phyloP scores from a whole-genome alignment of 177 flowering plant species.

The Tripterygium wilfordii region DNA sequence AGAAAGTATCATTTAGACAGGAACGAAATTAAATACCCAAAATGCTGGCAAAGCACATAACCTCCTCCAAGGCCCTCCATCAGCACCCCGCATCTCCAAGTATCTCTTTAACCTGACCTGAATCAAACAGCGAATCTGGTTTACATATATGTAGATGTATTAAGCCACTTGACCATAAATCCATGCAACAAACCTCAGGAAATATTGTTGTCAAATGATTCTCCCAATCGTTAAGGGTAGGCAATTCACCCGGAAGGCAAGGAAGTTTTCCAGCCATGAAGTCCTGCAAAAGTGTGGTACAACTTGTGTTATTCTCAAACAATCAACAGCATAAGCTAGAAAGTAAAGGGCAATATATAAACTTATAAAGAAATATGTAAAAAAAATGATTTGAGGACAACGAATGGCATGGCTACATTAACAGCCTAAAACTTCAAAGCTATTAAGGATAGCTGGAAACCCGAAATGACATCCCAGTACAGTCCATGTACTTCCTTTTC shows the following conservation, averaged over 20 bases:
- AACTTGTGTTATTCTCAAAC: no score
- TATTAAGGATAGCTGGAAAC: constrained; percentile 38
- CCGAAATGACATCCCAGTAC: constrained; percentile 92
- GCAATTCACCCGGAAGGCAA: constrained; percentile 81
- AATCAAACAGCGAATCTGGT: no score
- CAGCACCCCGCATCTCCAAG: constrained; percentile 99
- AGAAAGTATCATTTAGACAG: no score
- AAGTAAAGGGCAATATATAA: no score
- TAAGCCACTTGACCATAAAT: constrained; percentile 1
- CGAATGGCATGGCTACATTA: no score
- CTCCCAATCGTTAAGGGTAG: constrained; percentile 93
- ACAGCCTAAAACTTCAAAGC: constrained; percentile 6
- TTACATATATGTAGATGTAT: no score
- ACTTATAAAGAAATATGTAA: background rate
- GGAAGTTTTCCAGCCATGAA: constrained; percentile 93
- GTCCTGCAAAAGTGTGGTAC: constrained; percentile 69
- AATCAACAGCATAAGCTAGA: no score
- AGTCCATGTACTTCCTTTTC: constrained; percentile 86
- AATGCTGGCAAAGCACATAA: constrained; percentile 96
- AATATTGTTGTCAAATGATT: constrained; percentile 95
- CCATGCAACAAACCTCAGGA: constrained; percentile 69
- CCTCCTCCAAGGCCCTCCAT: constrained; percentile 99
- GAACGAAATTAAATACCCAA: constrained; percentile 84
- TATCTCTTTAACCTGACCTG: constrained; percentile 97
- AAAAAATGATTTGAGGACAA: no score